phyloP scores from a whole-genome alignment of 371 early-diverging fungal species.

The Mucor racemosus region DNA sequence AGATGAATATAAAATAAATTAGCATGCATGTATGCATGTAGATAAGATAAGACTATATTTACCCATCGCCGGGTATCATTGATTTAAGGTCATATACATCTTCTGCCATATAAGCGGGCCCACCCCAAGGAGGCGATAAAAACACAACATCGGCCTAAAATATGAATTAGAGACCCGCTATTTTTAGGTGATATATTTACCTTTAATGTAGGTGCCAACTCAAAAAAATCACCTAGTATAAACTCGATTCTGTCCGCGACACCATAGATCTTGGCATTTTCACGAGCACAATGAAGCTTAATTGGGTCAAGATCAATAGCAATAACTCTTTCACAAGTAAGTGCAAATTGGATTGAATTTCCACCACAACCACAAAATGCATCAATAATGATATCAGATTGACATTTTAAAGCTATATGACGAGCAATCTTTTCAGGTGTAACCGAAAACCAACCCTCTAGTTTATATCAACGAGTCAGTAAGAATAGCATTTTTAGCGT shows the following conservation, averaged over 20 bases:
- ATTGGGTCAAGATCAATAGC: constrained; percentile 92
- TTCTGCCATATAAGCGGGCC: constrained; percentile 50
- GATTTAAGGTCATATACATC: constrained; percentile 68
- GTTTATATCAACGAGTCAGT: neutral
- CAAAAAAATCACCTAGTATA: constrained; percentile 82
- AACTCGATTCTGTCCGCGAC: constrained; percentile 93
- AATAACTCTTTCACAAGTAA: constrained; percentile 85
- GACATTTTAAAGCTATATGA: constrained; percentile 82
- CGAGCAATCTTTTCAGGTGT: constrained; percentile 91
- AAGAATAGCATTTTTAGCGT: neutral
- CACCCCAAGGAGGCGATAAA: constrained; percentile 97
- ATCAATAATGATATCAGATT: constrained; percentile 79
- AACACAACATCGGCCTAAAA: constrained; percentile 88
- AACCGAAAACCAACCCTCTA: constrained; percentile 96
- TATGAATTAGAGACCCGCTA: neutral
- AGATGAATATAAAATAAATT: neutral
- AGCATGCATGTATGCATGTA: neutral
- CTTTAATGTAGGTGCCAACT: constrained; percentile 65
- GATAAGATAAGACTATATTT: constrained; percentile 16
- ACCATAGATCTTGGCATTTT: constrained; percentile 91
- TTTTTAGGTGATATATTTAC: constrained; percentile 21
- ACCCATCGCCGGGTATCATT: constrained; percentile 82
- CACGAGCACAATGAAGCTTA: constrained; percentile 77
- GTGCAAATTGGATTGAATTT: constrained; percentile 95
- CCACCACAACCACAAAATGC: constrained; percentile 97